Evolutionary conservation across 306 rosid genomes (phyloP).

Genomic region (Gillenia trifoliata): DNA sequence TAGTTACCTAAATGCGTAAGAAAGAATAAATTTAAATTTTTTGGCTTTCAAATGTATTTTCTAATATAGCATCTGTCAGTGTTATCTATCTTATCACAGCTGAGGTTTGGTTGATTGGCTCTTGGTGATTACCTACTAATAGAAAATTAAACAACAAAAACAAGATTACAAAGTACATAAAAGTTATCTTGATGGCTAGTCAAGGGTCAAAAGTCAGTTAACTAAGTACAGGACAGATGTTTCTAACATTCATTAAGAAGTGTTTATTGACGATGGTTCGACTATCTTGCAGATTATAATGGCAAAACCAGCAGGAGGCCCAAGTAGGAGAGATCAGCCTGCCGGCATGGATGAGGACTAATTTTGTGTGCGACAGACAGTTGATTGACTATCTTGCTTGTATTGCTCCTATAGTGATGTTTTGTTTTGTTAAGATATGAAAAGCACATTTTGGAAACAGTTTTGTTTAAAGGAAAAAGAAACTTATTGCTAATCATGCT

Average conservation of each 20-base stretch:
- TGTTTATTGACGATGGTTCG: background rate
- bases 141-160: background rate
- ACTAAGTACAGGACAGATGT: background rate
- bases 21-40: background rate
- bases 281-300: slow-evolving; percentile 58
- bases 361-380: background rate
- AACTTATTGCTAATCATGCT: slow-evolving; percentile 5
- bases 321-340: slow-evolving; percentile 58
- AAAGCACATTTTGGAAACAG: slow-evolving; percentile 5
- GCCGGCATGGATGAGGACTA: slow-evolving; percentile 83
- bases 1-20: background rate
- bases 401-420: slow-evolving; percentile 19
- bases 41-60: background rate
- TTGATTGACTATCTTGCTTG: slow-evolving; percentile 4
- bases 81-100: background rate
- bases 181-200: background rate
- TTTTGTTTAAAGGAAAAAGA: slow-evolving; percentile 26
- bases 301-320: slow-evolving; percentile 91
- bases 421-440: slow-evolving; percentile 12
- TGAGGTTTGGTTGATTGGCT: background rate
- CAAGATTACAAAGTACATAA: background rate
- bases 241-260: background rate
- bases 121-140: background rate
- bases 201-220: background rate
- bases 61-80: background rate